Evolutionary conservation across 2,329 filamentous ascomycete species (phyloP), one percentile per base, ranked within the genome.

Genomic region (Fusarium clavum): DNA sequence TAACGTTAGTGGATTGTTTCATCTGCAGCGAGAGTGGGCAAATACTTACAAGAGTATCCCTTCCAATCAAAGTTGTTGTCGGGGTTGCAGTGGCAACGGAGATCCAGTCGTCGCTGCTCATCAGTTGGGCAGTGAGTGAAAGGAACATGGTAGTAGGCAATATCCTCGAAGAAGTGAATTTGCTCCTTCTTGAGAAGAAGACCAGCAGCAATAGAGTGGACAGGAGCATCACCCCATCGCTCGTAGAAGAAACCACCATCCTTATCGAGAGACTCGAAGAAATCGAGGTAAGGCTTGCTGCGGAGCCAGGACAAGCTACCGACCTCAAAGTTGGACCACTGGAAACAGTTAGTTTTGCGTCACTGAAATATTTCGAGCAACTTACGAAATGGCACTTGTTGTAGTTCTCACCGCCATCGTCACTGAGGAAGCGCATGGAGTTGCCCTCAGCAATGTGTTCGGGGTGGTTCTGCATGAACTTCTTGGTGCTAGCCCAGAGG

Each of bases 41-140:
- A 30, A 45, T 18, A 25, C 93, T 85, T 88, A 97, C 94, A 98
- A 79, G 94, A 97, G 80, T 98, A 98, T 55, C 93, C 92, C 82
- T 97, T 98, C 97, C 97, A 99, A 82, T 99, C 96, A 85, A 99
- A 99, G 85, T 99, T 99, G 64, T 98, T 93, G 77, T 91, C 91
- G 10, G 96, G 95, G 78, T 99, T 94, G 83, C 96, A 99, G 81
- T 94, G 92, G 81, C 96, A 99, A 79, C 93, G 94, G 73, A 95
- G 89, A 72, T 97, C 91, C 58, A 94, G 81, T 71, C 94, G 90
- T 57, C 88, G 89, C 82, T 97, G 87, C 82, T 98, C 94, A 57
- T 92, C 92, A 1, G 94, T 97, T 4, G 96, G 96, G 81, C 96
- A 99, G 82, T 99, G 96, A 7, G 94, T 98, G 80, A 99, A 99